These are phyloP conservation scores for Tephrocybe sp. DNA, from an alignment of 768 basidiomycete species.

Conservation along the genomic window DNA sequence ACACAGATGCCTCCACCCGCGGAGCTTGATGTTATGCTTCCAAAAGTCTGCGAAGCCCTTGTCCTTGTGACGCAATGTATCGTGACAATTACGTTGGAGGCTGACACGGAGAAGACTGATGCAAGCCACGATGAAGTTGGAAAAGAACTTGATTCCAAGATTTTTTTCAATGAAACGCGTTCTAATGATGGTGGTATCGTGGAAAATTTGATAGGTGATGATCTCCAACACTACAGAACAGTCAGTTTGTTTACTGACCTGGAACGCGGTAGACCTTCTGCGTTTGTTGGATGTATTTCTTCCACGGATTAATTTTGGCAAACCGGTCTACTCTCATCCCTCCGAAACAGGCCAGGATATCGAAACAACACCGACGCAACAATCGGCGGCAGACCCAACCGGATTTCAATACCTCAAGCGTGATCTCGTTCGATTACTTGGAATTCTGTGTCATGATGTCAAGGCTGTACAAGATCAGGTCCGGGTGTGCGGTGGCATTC, in stretches of 20 bases:
- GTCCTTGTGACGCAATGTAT: slow-evolving; percentile 79
- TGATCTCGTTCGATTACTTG: slow-evolving; percentile 86
- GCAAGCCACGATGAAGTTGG: slow-evolving; percentile 16
- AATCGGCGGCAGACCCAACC: slow-evolving; percentile 36
- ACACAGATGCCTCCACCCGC: slow-evolving; percentile 18
- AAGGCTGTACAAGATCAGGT: slow-evolving; percentile 72
- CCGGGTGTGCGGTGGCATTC: slow-evolving; percentile 69
- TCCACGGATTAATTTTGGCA: slow-evolving; percentile 81
- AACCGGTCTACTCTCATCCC: slow-evolving; percentile 38
- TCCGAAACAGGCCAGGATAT: slow-evolving; percentile 18
- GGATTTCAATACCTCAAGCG: slow-evolving; percentile 85
- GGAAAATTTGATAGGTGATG: slow-evolving; percentile 55
- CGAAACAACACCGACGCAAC: slow-evolving; percentile 22
- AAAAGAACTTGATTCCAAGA: slow-evolving; percentile 31
- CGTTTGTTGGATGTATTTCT: slow-evolving; percentile 76
- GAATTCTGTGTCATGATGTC: slow-evolving; percentile 65
- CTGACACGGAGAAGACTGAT: slow-evolving; percentile 33
- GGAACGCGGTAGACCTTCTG: slow-evolving; percentile 55
- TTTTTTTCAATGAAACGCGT: slow-evolving; percentile 42
- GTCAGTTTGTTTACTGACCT: slow-evolving; percentile 13
- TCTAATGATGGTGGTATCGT: slow-evolving; percentile 45
- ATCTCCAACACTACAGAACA: background rate
- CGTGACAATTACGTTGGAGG: slow-evolving; percentile 57
- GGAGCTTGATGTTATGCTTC: slow-evolving; percentile 66
- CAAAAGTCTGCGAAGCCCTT: slow-evolving; percentile 77